Evolutionary conservation across 306 rosid genomes (phyloP), one percentile per base, ranked within the genome.

Genomic region (Vigna radiata): DNA sequence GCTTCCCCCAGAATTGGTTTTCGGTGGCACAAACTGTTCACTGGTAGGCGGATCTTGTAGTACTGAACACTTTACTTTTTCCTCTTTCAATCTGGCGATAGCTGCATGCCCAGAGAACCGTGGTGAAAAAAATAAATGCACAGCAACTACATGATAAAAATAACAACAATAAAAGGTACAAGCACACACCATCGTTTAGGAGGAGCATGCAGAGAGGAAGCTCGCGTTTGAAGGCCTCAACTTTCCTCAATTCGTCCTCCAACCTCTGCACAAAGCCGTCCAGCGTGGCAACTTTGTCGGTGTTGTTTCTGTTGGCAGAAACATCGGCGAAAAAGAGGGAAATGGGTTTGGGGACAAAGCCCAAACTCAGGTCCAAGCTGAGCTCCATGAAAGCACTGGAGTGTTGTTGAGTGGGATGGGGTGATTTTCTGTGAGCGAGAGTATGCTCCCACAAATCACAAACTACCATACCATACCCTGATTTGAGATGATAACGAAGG

Each of bases 161-260:
- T 6, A 55, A 16, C 9, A 12, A 7, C 3, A 6, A 18, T 8
- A 8, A 15, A 6, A 5, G 21, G 1, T 18, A 75, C 1, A 9
- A 47, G 17, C 17, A 80, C 80, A 14, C 68, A 93, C 98, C 96
- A 53, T 94, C 92, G 47, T 79, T 85, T 5, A 94, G 80, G 36
- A 94, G 89, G 76, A 88, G 76, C 85, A 87, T 78, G 78, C 86
- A 91, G 18, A 90, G 90, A 43, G 98, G 98, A 79, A 94, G 98
- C 85, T 94, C 96, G 9, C 96, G 89, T 79, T 94, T 91, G 64
- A 94, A 94, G 21, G 88, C 96, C 6, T 87, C 89, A 15, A 91
- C 88, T 60, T 94, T 94, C 1, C 55, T 84, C 87, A 80, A 73
- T 71, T 94, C 98, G 7, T 86, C 94, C 49, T 90, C 94, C 83